A percentile compares a stretch with the other conserved stretches of the same genome.
These are phyloP conservation scores for Trypanosoma platydactyli DNA, from an alignment of 208 protist species.

Conservation along the genomic window DNA sequence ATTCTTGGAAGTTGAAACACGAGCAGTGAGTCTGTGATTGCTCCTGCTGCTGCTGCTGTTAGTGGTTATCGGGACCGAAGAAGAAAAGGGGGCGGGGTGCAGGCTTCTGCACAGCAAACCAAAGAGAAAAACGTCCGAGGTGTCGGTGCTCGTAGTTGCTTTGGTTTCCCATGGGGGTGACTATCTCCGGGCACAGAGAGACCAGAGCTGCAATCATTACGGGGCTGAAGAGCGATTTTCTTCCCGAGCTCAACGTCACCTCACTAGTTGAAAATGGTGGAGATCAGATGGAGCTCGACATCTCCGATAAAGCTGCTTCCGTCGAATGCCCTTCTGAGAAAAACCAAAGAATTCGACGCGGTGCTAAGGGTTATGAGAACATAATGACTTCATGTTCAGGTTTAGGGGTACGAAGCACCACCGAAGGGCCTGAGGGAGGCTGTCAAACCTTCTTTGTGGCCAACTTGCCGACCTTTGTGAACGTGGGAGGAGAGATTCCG, in stretches of 20 bases:
- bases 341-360: not conserved
- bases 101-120: not conserved
- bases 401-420: not conserved
- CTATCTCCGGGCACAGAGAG: too few relatives aligned
- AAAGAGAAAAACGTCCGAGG: not conserved
- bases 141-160: not conserved
- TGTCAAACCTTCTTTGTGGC: not conserved
- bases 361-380: not conserved
- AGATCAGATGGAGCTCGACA: too few relatives aligned
- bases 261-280: too few relatives aligned
- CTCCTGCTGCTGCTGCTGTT: not conserved
- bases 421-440: not conserved
- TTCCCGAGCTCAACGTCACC: too few relatives aligned
- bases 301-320: not conserved
- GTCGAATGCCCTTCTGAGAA: not conserved
- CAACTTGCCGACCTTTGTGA: conserved; percentile 8
- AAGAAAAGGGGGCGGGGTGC: not conserved
- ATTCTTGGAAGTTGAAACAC: too few relatives aligned
- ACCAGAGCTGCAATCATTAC: too few relatives aligned
- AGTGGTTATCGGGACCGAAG: not conserved
- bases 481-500: not conserved
- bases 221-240: too few relatives aligned
- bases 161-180: too few relatives aligned
- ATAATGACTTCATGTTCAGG: not conserved
- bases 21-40: not conserved